A percentile compares a stretch with the other conserved stretches of the same genome.
Conservation (phyloP, 495 filamentous ascomycete genomes). For the Penicillium riverlandense region DNA sequence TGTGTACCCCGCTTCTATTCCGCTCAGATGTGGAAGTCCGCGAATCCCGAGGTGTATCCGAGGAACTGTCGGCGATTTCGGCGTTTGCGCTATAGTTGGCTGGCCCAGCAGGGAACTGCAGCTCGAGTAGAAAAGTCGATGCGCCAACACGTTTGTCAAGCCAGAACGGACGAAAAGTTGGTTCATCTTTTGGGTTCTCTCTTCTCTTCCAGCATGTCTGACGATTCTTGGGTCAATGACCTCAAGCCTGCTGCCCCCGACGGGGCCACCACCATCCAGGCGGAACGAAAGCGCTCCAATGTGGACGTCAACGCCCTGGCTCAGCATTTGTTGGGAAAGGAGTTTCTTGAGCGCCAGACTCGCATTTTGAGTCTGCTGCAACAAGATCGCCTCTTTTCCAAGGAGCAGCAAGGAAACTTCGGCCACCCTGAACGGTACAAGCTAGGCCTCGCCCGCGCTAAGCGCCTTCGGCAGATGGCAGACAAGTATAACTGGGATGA, state of each 20-base stretch:
- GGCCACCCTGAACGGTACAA: conserved; percentile 39
- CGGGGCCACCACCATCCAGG: conserved; percentile 28
- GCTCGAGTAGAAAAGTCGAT: too few relatives aligned
- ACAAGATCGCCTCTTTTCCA: conserved; percentile 31
- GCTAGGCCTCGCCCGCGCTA: conserved; percentile 39
- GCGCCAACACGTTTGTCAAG: too few relatives aligned
- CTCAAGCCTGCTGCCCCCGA: conserved; percentile 32
- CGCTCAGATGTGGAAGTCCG: too few relatives aligned
- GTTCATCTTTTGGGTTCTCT: too few relatives aligned
- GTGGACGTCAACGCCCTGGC: conserved; percentile 29
- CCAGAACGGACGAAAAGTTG: too few relatives aligned
- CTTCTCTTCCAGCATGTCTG: conserved; percentile 21
- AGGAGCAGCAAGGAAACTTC: conserved; percentile 36
- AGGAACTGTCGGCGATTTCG: too few relatives aligned
- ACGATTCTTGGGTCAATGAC: conserved; percentile 31
- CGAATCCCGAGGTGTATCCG: too few relatives aligned
- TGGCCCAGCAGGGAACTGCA: too few relatives aligned
- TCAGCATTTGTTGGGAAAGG: conserved; percentile 29
- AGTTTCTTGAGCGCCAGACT: conserved; percentile 33
- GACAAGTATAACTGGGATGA: conserved; percentile 31
- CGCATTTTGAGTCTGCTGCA: conserved; percentile 30
- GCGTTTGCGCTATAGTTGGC: too few relatives aligned
- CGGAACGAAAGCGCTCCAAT: conserved; percentile 30
- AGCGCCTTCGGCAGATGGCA: conserved; percentile 32
- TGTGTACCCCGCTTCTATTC: too few relatives aligned